A percentile compares a stretch with the other conserved stretches of the same genome.
These are phyloP conservation scores for Naganishia friedmannii DNA, from an alignment of 768 basidiomycete genomes.

Conservation along the genomic window DNA sequence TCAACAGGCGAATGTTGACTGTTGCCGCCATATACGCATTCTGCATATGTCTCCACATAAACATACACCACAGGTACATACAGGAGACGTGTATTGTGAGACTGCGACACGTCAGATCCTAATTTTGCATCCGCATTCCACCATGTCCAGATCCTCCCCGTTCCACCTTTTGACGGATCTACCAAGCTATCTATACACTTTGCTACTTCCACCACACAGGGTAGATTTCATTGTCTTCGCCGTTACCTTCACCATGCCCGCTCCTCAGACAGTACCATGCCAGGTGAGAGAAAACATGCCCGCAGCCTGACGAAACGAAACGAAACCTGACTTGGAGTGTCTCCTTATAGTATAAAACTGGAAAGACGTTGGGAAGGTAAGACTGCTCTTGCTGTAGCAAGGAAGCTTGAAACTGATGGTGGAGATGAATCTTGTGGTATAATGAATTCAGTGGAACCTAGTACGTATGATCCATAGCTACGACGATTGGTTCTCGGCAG, in stretches of 20 bases:
- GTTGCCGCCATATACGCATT: too few species aligned
- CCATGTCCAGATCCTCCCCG: neutral
- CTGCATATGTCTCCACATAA: too few species aligned
- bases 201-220: too few species aligned
- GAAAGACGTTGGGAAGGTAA: slow-evolving; percentile 51
- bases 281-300: slow-evolving; percentile 38
- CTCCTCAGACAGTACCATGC: slow-evolving; percentile 49
- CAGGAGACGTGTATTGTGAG: too few species aligned
- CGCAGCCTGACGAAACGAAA: neutral
- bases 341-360: slow-evolving; percentile 46
- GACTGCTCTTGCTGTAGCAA: neutral
- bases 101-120: too few species aligned
- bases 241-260: slow-evolving; percentile 19
- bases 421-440: neutral
- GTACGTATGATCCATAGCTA: slow-evolving; percentile 30
- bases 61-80: too few species aligned
- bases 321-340: neutral
- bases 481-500: neutral
- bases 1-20: too few species aligned
- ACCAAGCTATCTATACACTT: too few species aligned
- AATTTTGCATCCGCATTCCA: neutral
- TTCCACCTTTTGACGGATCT: too few species aligned
- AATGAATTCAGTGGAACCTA: slow-evolving; percentile 88
- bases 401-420: slow-evolving; percentile 1
- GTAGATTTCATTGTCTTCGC: neutral